Evolutionary conservation across 441 rosid species (phyloP), one percentile per base, ranked within the genome.

Genomic region (Croton laevigatus): DNA sequence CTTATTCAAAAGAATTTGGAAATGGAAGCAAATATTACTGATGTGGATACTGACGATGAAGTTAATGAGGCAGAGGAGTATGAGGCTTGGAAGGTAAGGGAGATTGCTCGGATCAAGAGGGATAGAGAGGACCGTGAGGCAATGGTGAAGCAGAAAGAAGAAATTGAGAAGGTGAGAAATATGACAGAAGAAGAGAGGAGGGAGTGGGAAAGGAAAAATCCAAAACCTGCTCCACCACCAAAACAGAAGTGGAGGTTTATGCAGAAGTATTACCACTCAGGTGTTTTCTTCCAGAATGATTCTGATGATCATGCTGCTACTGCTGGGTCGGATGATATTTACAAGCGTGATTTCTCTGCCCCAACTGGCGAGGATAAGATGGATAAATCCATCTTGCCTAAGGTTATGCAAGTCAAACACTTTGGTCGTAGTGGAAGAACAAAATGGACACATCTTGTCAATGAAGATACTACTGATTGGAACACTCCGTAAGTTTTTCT

Each of bases 121-220:
- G 98, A 88, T 65, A 76, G 95, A 62, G 96, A 94, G 64, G 88
- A 79, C 22, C 81, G 81, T 60, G 98, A 94, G 58, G 89, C 89
- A 59, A 85, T 91, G 85, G 38, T 85, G 73, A 90, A 87, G 88
- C 95, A 83, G 73, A 93, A 79, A 84, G 97, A 89, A 80, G 98
- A 94, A 78, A 75, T 88, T 61, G 98, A 94, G 85, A 91, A 73
- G 86, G 81, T 91, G 71, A 87, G 97, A 74, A 94, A 88, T 73
- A 94, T 94, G 97, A 94, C 97, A 16, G 98, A 91, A 76, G 96
- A 89, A 61, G 97, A 94, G 83, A 88, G 96, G 81, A 87, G 94
- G 73, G 98, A 93, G 36, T 93, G 91, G 94, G 98, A 93, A 82
- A 81, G 92, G 83, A 90, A 82, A 85, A 89, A 91, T 74, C 95